These are phyloP conservation scores for Aspergillus fructus DNA, from an alignment of 2,329 filamentous ascomycete species.

Conservation along the genomic window DNA sequence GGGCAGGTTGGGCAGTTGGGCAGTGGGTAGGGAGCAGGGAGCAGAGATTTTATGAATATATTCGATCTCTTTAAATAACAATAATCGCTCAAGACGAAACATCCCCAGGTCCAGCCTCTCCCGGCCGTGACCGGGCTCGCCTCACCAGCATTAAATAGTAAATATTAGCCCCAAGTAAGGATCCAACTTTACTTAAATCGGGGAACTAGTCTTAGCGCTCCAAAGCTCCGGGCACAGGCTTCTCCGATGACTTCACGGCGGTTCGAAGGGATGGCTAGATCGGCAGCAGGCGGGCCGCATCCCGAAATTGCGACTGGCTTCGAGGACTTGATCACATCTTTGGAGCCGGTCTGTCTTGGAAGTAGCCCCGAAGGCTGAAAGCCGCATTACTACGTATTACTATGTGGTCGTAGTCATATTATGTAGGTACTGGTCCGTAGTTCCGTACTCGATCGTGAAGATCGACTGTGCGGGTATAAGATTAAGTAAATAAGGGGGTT, in stretches of 20 bases:
- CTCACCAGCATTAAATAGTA: conserved; percentile 9
- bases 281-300: not conserved
- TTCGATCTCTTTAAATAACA: not conserved
- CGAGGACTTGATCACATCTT: not conserved
- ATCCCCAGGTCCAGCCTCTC: conserved; percentile 1
- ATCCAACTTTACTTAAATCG: conserved; percentile 6
- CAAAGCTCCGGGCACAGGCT: not conserved
- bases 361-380: no score
- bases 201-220: not conserved
- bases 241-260: conserved; percentile 2
- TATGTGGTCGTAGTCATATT: no score
- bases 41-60: not conserved
- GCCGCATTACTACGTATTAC: no score
- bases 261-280: conserved; percentile 1
- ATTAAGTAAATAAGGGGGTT: not conserved
- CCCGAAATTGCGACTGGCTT: not conserved
- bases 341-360: not conserved
- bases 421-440: no score
- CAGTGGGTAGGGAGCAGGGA: not conserved
- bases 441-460: not conserved
- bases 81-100: conserved; percentile 1
- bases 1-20: not conserved
- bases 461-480: not conserved
- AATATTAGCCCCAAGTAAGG: conserved; percentile 11
- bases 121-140: conserved; percentile 5